Conservation (phyloP, 805 yeast genomes). For the Grigorovia transvaalensis region DNA sequence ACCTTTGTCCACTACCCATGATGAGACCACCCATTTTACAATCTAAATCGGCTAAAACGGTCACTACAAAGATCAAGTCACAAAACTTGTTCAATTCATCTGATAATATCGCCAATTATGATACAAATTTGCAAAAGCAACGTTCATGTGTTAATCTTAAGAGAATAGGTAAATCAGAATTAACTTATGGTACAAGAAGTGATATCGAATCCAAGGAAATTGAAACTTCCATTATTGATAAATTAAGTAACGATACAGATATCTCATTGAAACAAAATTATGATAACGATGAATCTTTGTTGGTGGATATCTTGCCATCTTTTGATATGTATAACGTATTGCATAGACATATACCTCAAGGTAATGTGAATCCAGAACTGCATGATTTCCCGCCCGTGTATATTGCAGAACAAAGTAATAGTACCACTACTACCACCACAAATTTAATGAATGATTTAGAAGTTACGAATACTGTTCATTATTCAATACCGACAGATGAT, state of each 20-base stretch:
- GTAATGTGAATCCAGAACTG: slow-evolving; percentile 24
- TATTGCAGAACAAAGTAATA: slow-evolving; percentile 10
- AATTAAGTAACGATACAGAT: neutral
- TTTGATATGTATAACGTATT: slow-evolving; percentile 54
- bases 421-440: too few relatives aligned
- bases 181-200: slow-evolving; percentile 6
- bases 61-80: neutral
- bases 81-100: neutral
- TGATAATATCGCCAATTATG: too few relatives aligned
- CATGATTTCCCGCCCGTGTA: slow-evolving; percentile 30
- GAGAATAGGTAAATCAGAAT: slow-evolving; percentile 8
- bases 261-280: neutral
- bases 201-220: slow-evolving; percentile 2
- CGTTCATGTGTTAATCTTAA: neutral
- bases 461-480: slow-evolving; percentile 15
- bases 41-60: neutral
- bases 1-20: neutral
- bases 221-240: slow-evolving; percentile 1
- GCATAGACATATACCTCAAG: slow-evolving; percentile 34
- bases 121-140: neutral
- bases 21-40: neutral
- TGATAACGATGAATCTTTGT: slow-evolving; percentile 9
- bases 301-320: slow-evolving; percentile 52
- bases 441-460: slow-evolving; percentile 7
- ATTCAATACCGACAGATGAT: slow-evolving; percentile 3